phyloP scores from a whole-genome alignment of 768 basidiomycete genomes.

The Stropharia rugosoannulata region DNA sequence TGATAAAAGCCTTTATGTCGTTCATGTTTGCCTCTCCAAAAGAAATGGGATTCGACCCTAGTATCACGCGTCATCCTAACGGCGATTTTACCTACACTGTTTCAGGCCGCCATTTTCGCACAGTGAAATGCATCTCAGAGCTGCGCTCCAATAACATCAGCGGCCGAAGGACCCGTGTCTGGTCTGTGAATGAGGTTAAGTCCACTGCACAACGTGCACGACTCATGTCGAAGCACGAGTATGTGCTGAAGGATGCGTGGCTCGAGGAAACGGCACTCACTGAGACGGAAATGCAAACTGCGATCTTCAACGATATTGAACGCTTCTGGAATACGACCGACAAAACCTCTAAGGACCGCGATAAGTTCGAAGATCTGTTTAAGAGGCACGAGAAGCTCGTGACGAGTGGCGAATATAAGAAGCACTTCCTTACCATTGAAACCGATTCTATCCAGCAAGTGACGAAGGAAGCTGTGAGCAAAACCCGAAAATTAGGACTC shows the following conservation, averaged over 20 bases:
- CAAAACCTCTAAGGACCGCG: no score
- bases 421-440: no score
- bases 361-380: no score
- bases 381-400: no score
- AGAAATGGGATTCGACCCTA: not conserved
- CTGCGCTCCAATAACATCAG: not conserved
- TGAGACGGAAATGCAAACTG: slow-evolving; percentile 2
- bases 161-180: not conserved
- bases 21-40: not conserved
- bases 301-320: not conserved
- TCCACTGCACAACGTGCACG: not conserved
- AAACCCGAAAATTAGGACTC: no score
- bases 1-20: not conserved
- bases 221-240: not conserved
- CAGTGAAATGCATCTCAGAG: not conserved
- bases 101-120: not conserved
- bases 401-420: no score
- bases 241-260: slow-evolving; percentile 4
- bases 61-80: no score
- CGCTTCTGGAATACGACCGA: not conserved
- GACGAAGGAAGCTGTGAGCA: no score
- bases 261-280: not conserved
- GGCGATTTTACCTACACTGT: no score
- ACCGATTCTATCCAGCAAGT: no score
- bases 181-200: not conserved